Evolutionary conservation across 2,329 filamentous ascomycete genomes (phyloP).

Genomic region (Alternaria sp.): DNA sequence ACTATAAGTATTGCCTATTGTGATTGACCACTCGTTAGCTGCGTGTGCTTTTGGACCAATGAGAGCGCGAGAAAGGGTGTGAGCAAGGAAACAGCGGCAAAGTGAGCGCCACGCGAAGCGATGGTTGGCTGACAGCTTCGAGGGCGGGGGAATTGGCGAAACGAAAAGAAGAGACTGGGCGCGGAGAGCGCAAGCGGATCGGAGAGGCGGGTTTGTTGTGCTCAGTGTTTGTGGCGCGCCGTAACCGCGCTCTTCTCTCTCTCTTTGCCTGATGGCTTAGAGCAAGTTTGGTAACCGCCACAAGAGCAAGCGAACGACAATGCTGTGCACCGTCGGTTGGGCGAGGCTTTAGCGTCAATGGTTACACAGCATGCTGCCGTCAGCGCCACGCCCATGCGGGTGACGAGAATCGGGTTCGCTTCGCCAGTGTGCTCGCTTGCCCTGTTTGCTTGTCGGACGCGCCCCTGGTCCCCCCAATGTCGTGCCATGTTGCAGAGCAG

Average conservation of each 20-base stretch:
- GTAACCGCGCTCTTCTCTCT: conserved; percentile 11
- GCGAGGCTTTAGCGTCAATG: conserved; percentile 15
- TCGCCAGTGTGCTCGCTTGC: conserved; percentile 20
- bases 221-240: conserved; percentile 3
- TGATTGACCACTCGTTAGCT: conserved; percentile 8
- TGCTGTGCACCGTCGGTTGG: conserved; percentile 13
- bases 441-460: conserved; percentile 9
- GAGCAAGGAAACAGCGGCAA: not conserved
- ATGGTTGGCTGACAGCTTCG: not conserved
- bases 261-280: not conserved
- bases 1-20: conserved; percentile 86
- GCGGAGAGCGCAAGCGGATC: not conserved
- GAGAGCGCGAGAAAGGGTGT: not conserved
- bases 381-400: conserved; percentile 28
- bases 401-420: conserved; percentile 14
- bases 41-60: conserved; percentile 8
- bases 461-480: conserved; percentile 2
- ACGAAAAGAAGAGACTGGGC: not conserved
- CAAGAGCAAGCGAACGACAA: conserved; percentile 19
- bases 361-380: conserved; percentile 32
- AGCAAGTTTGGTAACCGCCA: conserved; percentile 1
- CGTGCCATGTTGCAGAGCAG: conserved; percentile 25
- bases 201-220: not conserved
- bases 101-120: not conserved
- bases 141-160: not conserved